Evolutionary conservation across 768 basidiomycete genomes (phyloP), one percentile per base, ranked within the genome.

Genomic region (Saitozyma podzolica): DNA sequence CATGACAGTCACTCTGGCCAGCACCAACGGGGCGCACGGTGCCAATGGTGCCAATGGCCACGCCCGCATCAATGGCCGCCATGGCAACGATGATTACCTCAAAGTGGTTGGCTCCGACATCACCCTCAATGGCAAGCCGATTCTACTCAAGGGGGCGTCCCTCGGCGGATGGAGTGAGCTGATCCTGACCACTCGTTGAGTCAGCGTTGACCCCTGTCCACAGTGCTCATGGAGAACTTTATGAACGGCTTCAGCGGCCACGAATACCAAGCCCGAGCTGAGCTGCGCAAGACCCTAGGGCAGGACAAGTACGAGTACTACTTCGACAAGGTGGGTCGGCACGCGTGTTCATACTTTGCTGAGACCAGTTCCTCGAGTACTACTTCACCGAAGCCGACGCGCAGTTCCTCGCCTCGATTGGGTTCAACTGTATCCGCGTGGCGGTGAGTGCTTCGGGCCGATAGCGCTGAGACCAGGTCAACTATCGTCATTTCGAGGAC

Each of bases 351-450:
- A 47, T 19, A 16, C 41, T 37, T 55, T 19, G 45, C 5, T n/a
- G 39, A 29, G 29, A 5, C 13, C 37, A 90, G 88, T 90, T 91
- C 79, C 82, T 91, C 11, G 88, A 91, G 75, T 86, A 90, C 74
- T 92, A 91, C 82, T 92, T 92, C 82, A 82, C 83, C 57, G 88
- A 89, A 19, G 82, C 82, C 41, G 91, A 91, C 69, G 89, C 89
- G 16, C 80, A 82, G 54, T 89, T 89, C 81, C 91, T 88, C 83
- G 88, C 86, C 67, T 86, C 84, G 58, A 84, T 91, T 9, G 89
- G 89, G 3, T 78, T 92, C 59, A 92, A 92, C 80, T 89, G 86
- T 72, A 87, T 91, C 56, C 86, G 90, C 11, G 17, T 76, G 10
- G 69, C 74, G 7, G 63, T 74, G 61, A 29, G 29, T 29, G 29